Percentiles rank a stretch among this genome's conserved stretches.
These are phyloP conservation scores for Styphnolobium japonicum DNA, from an alignment of 306 rosid genomes.

Conservation along the genomic window DNA sequence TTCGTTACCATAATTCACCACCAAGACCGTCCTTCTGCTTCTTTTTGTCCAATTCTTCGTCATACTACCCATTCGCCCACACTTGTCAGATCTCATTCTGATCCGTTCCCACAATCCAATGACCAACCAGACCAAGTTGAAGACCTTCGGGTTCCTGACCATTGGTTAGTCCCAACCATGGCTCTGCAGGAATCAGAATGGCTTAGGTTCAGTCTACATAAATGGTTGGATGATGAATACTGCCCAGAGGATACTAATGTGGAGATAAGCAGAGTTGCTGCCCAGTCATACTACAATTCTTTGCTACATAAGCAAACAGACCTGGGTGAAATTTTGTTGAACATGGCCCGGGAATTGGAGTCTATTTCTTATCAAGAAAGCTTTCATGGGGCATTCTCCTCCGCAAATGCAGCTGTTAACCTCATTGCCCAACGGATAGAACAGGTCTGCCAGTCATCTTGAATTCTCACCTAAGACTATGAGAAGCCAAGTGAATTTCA, in stretches of 20 bases:
- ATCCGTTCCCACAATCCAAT: constrained; percentile 23
- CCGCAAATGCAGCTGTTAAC: constrained; percentile 92
- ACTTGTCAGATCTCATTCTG: constrained; percentile 34
- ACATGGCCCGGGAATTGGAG: constrained; percentile 66
- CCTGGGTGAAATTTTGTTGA: constrained; percentile 75
- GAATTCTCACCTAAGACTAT: no score
- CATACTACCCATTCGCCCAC: neutral
- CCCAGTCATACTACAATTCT: constrained; percentile 64
- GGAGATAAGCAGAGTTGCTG: constrained; percentile 89
- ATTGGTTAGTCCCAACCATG: constrained; percentile 63
- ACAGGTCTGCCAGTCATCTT: constrained; percentile 25
- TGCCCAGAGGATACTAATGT: constrained; percentile 89
- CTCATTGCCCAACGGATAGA: constrained; percentile 70
- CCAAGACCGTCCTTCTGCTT: neutral
- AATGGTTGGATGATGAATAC: constrained; percentile 96
- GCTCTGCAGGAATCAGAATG: constrained; percentile 95
- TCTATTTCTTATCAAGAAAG: constrained; percentile 86
- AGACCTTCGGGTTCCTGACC: constrained; percentile 69
- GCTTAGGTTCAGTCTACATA: constrained; percentile 75
- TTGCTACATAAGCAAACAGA: constrained; percentile 65
- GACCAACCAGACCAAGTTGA: constrained; percentile 40
- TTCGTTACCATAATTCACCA: constrained; percentile 1
- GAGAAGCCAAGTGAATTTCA: no score
- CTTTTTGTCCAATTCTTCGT: constrained; percentile 18
- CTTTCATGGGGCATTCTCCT: constrained; percentile 90